phyloP scores from a whole-genome alignment of 2,329 filamentous ascomycete genomes.

The Aaosphaeria pasadenensis region DNA sequence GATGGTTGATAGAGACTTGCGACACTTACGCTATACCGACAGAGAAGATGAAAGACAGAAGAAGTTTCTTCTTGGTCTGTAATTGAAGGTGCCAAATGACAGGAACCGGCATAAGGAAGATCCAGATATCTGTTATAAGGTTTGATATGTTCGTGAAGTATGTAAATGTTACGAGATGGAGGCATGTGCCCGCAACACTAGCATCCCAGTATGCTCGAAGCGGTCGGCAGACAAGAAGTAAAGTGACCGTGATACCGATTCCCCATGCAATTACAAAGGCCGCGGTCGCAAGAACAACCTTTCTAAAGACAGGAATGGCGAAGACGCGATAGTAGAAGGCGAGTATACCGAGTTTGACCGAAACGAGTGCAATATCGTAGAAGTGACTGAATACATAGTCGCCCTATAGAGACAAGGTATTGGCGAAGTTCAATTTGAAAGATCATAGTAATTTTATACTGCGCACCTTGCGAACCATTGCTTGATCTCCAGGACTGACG shows the following conservation, averaged over 20 bases:
- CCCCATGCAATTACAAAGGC: constrained; percentile 28
- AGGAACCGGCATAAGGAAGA: constrained; percentile 32
- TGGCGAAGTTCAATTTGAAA: neutral
- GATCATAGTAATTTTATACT: neutral
- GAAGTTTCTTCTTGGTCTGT: constrained; percentile 30
- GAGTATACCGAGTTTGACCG: constrained; percentile 30
- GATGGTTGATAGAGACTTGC: neutral
- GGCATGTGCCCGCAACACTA: constrained; percentile 22
- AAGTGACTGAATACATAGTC: constrained; percentile 35
- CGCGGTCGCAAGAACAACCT: constrained; percentile 24
- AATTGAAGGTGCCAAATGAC: constrained; percentile 33
- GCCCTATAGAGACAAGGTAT: constrained; percentile 7
- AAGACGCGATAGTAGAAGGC: constrained; percentile 34
- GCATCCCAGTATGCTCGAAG: constrained; percentile 28
- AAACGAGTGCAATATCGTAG: constrained; percentile 30
- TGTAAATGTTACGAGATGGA: constrained; percentile 26
- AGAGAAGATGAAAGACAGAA: constrained; percentile 30
- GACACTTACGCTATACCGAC: constrained; percentile 29
- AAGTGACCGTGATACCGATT: constrained; percentile 28
- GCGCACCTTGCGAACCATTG: constrained; percentile 26
- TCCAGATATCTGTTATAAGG: constrained; percentile 30
- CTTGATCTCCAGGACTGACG: constrained; percentile 21
- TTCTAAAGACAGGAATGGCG: constrained; percentile 25
- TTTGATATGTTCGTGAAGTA: constrained; percentile 36
- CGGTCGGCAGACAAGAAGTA: constrained; percentile 26